Evolutionary conservation across 2,329 filamentous ascomycete genomes (phyloP).

Genomic region (Fusarium nisikadoi): DNA sequence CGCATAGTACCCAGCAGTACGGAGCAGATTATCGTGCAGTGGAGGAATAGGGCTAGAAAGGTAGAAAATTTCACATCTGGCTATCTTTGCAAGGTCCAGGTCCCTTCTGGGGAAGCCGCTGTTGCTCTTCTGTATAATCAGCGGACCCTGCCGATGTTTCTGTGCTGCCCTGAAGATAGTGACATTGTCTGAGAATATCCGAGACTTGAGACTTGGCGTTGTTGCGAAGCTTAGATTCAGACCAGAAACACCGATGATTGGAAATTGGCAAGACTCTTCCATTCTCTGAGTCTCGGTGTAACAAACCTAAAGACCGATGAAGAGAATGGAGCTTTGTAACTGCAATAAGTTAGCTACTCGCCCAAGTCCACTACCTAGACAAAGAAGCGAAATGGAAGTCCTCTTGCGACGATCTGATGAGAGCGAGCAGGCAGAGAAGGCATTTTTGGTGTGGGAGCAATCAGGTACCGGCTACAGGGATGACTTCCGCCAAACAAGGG

Average conservation of each 20-base stretch:
- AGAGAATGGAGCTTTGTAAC: slow-evolving; percentile 11
- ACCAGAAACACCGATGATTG: slow-evolving; percentile 11
- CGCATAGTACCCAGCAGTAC: slow-evolving; percentile 6
- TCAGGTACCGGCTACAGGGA: slow-evolving; percentile 45
- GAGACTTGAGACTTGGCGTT: slow-evolving; percentile 29
- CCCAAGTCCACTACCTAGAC: slow-evolving; percentile 12
- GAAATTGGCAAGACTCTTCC: slow-evolving; percentile 11
- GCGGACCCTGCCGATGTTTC: slow-evolving; percentile 3
- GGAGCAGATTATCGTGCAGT: neutral
- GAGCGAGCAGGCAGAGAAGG: neutral
- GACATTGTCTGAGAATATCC: slow-evolving; percentile 17
- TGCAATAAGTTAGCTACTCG: slow-evolving; percentile 22
- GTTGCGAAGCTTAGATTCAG: slow-evolving; percentile 5
- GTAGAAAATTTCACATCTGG: slow-evolving; percentile 10
- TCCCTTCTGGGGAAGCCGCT: slow-evolving; percentile 6
- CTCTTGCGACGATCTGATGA: slow-evolving; percentile 25
- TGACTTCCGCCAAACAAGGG: slow-evolving; percentile 37
- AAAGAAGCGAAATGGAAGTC: slow-evolving; percentile 40
- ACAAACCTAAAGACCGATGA: neutral
- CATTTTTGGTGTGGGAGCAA: slow-evolving; percentile 37
- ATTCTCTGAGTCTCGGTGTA: neutral
- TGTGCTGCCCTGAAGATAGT: slow-evolving; percentile 12
- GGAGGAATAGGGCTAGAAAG: slow-evolving; percentile 16
- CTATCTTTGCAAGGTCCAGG: slow-evolving; percentile 10
- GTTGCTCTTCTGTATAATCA: slow-evolving; percentile 23